Percentiles rank a stretch among this genome's conserved stretches.
Conservation (phyloP, 2,329 filamentous ascomycete species). For the Stromatinia cepivora region DNA sequence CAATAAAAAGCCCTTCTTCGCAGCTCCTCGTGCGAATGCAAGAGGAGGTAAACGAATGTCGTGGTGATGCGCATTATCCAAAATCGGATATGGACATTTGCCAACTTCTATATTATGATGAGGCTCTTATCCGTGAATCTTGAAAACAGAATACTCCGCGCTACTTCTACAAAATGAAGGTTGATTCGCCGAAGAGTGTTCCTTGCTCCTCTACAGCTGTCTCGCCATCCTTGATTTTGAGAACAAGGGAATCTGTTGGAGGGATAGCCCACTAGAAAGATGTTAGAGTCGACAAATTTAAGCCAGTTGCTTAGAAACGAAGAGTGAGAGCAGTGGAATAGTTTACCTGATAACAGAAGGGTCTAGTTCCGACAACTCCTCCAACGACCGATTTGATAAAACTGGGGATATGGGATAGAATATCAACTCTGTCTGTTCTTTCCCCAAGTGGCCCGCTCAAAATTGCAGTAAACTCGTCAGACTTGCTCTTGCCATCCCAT, state of each 20-base stretch:
- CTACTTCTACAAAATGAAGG: constrained; percentile 72
- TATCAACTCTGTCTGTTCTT: constrained; percentile 80
- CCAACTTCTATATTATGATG: constrained; percentile 19
- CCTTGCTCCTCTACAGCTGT: constrained; percentile 73
- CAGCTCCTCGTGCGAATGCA: constrained; percentile 1
- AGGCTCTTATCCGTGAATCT: constrained; percentile 2
- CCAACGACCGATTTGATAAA: constrained; percentile 95
- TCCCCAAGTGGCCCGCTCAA: constrained; percentile 68
- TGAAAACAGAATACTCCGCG: constrained; percentile 15
- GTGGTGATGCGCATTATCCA: constrained; percentile 11
- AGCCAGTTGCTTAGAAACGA: too few species aligned
- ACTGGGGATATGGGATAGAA: constrained; percentile 94
- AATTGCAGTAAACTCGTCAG: constrained; percentile 71
- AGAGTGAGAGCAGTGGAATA: neutral
- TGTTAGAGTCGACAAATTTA: constrained; percentile 31
- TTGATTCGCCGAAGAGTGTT: constrained; percentile 80
- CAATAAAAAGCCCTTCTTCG: neutral
- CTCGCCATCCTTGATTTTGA: constrained; percentile 85
- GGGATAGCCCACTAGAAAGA: constrained; percentile 64
- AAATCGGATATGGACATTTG: constrained; percentile 7
- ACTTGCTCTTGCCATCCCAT: constrained; percentile 77
- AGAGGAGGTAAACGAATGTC: constrained; percentile 8
- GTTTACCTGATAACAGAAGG: constrained; percentile 92
- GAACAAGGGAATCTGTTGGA: constrained; percentile 58
- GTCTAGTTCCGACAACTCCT: constrained; percentile 87